These are phyloP conservation scores for Fragilaria crotonensis DNA, from an alignment of 108 stramenopile species.

Conservation along the genomic window DNA sequence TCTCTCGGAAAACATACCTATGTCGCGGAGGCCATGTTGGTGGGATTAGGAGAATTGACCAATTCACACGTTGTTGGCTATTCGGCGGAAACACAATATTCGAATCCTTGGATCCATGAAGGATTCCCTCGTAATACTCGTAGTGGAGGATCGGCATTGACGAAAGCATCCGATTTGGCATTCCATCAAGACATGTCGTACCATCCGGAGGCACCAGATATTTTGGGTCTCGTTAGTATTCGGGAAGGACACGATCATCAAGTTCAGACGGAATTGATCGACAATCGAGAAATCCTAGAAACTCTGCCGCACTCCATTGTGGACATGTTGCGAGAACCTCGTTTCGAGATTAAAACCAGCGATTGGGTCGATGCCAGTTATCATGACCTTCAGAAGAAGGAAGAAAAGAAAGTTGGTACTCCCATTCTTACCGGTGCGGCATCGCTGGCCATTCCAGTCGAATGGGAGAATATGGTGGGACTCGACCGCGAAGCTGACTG, in stretches of 20 bases:
- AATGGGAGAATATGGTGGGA: conserved; percentile 18
- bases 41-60: conserved; percentile 12
- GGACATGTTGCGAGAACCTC: background rate
- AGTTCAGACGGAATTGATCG: conserved; percentile 1
- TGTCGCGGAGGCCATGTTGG: conserved; percentile 11
- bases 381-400: background rate
- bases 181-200: conserved; percentile 19
- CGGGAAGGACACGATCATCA: conserved; percentile 10
- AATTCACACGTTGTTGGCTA: conserved; percentile 7
- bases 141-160: conserved; percentile 10
- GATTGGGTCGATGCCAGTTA: conserved; percentile 9
- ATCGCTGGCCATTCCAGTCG: conserved; percentile 11
- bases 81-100: conserved; percentile 10
- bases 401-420: background rate
- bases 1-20: conserved; percentile 6
- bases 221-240: conserved; percentile 9
- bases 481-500: conserved; percentile 5
- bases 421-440: background rate
- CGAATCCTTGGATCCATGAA: conserved; percentile 16
- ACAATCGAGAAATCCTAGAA: conserved; percentile 3
- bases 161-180: background rate
- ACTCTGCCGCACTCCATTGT: background rate
- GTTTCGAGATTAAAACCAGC: conserved; percentile 7
- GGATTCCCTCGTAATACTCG: conserved; percentile 9
- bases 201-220: conserved; percentile 7